Percentiles rank a stretch among this genome's conserved stretches.
These are phyloP conservation scores for Epichloe sylvatica DNA, from an alignment of 2,329 filamentous ascomycete species.

Conservation along the genomic window DNA sequence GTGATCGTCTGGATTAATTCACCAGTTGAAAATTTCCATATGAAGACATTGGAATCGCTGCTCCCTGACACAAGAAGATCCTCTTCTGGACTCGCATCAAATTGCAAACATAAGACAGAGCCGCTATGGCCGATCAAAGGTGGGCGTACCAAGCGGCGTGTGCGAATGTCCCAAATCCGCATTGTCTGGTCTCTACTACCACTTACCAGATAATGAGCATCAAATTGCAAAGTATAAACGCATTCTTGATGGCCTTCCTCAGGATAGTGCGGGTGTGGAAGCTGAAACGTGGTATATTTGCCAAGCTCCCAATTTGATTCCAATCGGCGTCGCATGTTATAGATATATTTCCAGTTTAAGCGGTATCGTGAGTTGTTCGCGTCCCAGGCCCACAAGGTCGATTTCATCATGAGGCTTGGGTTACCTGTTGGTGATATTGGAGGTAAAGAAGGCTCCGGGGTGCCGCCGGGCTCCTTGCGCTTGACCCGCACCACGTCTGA, in stretches of 20 bases:
- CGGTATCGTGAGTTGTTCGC: slow-evolving; percentile 36
- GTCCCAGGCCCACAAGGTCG: slow-evolving; percentile 39
- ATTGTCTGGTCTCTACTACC: slow-evolving; percentile 82
- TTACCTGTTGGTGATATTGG: slow-evolving; percentile 17
- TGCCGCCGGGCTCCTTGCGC: slow-evolving; percentile 23
- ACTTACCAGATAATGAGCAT: slow-evolving; percentile 73
- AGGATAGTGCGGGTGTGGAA: slow-evolving; percentile 69
- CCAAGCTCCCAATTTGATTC: slow-evolving; percentile 88
- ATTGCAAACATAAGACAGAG: slow-evolving; percentile 89
- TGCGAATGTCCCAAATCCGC: slow-evolving; percentile 80
- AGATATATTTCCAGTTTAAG: slow-evolving; percentile 87
- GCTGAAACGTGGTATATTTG: slow-evolving; percentile 71
- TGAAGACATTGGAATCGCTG: slow-evolving; percentile 77
- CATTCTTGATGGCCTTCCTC: slow-evolving; percentile 82
- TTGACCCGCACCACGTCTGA: slow-evolving; percentile 19
- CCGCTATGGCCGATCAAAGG: slow-evolving; percentile 66
- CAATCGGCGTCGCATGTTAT: slow-evolving; percentile 69
- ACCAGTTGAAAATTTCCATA: slow-evolving; percentile 90
- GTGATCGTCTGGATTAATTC: slow-evolving; percentile 62
- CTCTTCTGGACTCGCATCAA: slow-evolving; percentile 74
- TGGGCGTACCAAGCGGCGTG: slow-evolving; percentile 58
- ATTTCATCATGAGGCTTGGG: slow-evolving; percentile 23
- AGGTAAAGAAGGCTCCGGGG: slow-evolving; percentile 18
- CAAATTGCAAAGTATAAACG: slow-evolving; percentile 89
- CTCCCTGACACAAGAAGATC: slow-evolving; percentile 93